Conservation (phyloP, 2,329 filamentous ascomycete species). For the Hypoxylon sp. region DNA sequence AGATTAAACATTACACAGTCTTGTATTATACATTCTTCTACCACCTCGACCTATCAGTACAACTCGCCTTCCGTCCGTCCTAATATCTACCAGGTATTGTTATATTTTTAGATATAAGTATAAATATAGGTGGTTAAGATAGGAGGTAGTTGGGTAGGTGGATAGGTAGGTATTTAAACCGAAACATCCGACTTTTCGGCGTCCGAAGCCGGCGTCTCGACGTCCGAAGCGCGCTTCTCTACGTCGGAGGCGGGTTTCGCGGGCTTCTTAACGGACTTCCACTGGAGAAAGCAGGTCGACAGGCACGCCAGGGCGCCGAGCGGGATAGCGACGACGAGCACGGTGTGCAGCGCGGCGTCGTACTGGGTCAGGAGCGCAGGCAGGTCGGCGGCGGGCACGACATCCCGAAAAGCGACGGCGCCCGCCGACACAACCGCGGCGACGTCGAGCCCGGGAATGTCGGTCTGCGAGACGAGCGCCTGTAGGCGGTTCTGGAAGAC, state of each 20-base stretch:
- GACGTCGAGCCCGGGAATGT: conserved; percentile 40
- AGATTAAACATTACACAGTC: conserved; percentile 2
- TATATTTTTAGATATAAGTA: too few relatives aligned
- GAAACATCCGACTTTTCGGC: neutral
- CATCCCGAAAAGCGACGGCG: conserved; percentile 43
- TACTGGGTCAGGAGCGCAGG: conserved; percentile 31
- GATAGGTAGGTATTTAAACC: neutral
- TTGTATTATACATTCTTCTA: neutral
- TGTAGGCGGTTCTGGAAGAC: conserved; percentile 54
- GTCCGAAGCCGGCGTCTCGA: neutral
- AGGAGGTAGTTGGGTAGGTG: neutral
- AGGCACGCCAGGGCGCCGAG: conserved; percentile 40
- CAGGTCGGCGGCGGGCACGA: conserved; percentile 40
- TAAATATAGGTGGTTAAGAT: too few relatives aligned
- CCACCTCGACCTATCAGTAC: neutral
- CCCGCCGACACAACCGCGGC: conserved; percentile 38
- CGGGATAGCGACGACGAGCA: conserved; percentile 41
- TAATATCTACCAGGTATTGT: conserved; percentile 1
- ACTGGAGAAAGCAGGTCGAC: conserved; percentile 43
- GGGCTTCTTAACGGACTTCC: conserved; percentile 44
- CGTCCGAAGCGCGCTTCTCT: neutral
- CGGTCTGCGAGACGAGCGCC: conserved; percentile 22
- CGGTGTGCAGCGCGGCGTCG: conserved; percentile 41
- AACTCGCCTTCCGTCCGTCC: neutral
- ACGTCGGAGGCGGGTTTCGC: conserved; percentile 16